A percentile compares a stretch with the other conserved stretches of the same genome.
phyloP scores from a whole-genome alignment of 2,329 filamentous ascomycete species.

The Sporothrix mexicana region DNA sequence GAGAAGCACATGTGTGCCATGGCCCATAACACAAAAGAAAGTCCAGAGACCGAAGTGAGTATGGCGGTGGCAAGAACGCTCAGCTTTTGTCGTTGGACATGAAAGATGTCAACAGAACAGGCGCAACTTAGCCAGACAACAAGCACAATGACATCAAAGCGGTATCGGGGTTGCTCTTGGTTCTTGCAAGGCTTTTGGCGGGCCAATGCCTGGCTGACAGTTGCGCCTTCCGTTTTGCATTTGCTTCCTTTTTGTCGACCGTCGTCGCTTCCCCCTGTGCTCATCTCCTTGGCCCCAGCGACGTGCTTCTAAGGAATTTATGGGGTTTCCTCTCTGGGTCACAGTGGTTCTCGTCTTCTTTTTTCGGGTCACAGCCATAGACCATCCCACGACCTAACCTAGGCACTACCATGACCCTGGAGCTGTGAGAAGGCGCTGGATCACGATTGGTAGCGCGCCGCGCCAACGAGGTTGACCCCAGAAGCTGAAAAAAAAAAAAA shows the following conservation, averaged over 20 bases:
- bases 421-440: constrained; percentile 13
- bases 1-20: not conserved
- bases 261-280: constrained; percentile 7
- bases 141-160: constrained; percentile 13
- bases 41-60: no score
- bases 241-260: not conserved
- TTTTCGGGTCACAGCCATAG: not conserved
- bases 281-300: constrained; percentile 21
- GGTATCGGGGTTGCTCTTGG: constrained; percentile 5
- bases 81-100: not conserved
- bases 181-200: not conserved
- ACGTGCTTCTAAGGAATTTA: constrained; percentile 21
- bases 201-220: not conserved
- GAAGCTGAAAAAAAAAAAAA: constrained; percentile 29
- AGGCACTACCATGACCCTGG: not conserved
- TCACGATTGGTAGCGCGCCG: constrained; percentile 18
- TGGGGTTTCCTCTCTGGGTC: not conserved
- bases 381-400: not conserved
- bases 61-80: constrained; percentile 1
- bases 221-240: constrained; percentile 20
- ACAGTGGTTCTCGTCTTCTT: not conserved
- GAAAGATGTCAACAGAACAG: not conserved
- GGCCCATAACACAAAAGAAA: not conserved
- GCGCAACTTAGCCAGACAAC: not conserved
- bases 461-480: constrained; percentile 20